Evolutionary conservation across 441 rosid genomes (phyloP).

Genomic region (Raphanus hybrid): DNA sequence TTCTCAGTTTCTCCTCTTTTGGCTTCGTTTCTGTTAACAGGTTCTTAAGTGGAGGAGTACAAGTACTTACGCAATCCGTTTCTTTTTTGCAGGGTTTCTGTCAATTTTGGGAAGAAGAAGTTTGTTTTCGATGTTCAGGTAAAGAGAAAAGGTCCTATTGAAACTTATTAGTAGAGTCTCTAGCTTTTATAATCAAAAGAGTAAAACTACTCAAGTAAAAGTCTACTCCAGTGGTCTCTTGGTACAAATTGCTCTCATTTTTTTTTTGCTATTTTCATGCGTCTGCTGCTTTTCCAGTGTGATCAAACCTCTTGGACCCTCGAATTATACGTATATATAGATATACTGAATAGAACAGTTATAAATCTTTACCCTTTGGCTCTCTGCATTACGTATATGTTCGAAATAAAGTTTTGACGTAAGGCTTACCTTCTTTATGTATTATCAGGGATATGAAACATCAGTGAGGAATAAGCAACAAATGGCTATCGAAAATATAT

Average conservation of each 20-base stretch:
- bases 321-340: not conserved
- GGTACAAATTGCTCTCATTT: slow-evolving; percentile 2
- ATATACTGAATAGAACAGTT: not conserved
- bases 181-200: slow-evolving; percentile 3
- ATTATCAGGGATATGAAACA: slow-evolving; percentile 74
- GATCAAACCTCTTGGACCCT: slow-evolving; percentile 6
- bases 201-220: slow-evolving; percentile 5
- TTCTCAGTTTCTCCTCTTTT: slow-evolving; percentile 22
- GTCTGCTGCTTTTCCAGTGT: slow-evolving; percentile 13
- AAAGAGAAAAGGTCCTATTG: not conserved
- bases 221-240: slow-evolving; percentile 18
- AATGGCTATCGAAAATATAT: slow-evolving; percentile 58
- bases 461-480: slow-evolving; percentile 78
- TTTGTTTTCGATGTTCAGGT: slow-evolving; percentile 88
- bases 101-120: slow-evolving; percentile 82
- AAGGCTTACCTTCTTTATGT: slow-evolving; percentile 10
- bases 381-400: slow-evolving; percentile 8
- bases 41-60: no score
- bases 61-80: slow-evolving; percentile 22
- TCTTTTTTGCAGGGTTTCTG: slow-evolving; percentile 68
- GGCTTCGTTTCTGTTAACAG: not conserved
- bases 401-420: slow-evolving; percentile 6
- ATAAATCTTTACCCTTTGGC: not conserved
- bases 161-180: not conserved
- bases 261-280: slow-evolving; percentile 6